Evolutionary conservation across 257 asterid genomes (phyloP), one percentile per base, ranked within the genome.

Genomic region (Przewalskia tangutica): DNA sequence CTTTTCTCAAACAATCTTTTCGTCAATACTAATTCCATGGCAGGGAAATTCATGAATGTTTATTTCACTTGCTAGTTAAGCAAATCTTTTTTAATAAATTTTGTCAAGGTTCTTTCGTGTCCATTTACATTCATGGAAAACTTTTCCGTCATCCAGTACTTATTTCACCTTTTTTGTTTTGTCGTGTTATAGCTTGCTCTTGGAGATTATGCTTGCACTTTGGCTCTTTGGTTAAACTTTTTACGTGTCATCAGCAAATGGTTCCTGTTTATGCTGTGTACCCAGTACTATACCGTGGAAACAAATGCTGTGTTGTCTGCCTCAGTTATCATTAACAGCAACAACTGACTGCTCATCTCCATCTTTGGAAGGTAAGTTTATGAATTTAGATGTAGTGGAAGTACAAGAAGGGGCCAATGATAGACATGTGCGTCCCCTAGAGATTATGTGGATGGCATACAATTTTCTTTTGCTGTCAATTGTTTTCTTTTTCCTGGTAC

Each of bases 231-330:
- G 77, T 68, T 40, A 85, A 85, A 68, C 51, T 83, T 60, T 77
- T 77, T 62, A 50, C 44, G 5, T 86, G 63, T 66, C 65, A 66
- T 77, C 48, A 53, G 42, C 86, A 84, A 80, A 79, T 86, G 88
- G 81, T 82, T 78, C 82, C 82, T 77, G 81, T 77, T 85, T 86
- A 62, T 82, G 78, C 81, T 78, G 77, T 81, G 80, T 80, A 66
- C 56, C 71, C 85, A 16, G 34, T 80, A 77, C 83, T 42, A 75
- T 32, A 65, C 77, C 79, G 84, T 85, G 77, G 84, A 84, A 86
- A 65, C 86, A 87, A 83, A 90, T 93, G 91, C 86, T 93, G 76
- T 85, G 88, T 71, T 90, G 97, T 85, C 85, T 88, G 82, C 88
- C 85, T 84, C 83, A 84, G 80, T 81, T 77, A 77, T 84, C 92